These are phyloP conservation scores for Cystobasidium ongulense DNA, from an alignment of 768 basidiomycete species.

Conservation along the genomic window DNA sequence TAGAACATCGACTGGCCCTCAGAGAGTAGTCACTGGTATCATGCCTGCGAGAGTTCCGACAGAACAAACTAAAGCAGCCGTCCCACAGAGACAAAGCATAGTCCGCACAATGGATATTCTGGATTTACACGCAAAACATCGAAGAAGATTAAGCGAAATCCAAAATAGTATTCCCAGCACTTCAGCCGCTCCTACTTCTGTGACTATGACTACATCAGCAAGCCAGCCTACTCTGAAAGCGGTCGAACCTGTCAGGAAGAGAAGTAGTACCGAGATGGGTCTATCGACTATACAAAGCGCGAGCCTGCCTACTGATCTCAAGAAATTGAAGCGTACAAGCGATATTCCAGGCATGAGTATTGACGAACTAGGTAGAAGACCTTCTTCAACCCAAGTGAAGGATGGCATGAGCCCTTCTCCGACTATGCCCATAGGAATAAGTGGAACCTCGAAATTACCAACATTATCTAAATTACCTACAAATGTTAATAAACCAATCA, in stretches of 20 bases:
- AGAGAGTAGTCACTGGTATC: slow-evolving; percentile 11
- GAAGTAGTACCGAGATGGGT: slow-evolving; percentile 4
- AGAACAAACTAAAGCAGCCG: neutral
- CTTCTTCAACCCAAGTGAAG: neutral
- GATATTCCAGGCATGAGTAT: neutral
- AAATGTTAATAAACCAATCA: neutral
- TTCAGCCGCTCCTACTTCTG: neutral
- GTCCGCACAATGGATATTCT: slow-evolving; percentile 21
- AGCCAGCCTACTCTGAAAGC: neutral
- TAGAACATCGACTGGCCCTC: neutral
- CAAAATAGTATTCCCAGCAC: neutral
- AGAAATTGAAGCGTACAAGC: neutral
- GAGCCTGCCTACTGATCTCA: neutral
- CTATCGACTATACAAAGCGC: neutral
- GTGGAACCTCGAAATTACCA: neutral
- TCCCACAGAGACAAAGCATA: neutral
- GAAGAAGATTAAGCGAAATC: slow-evolving; percentile 18
- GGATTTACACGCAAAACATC: slow-evolving; percentile 13
- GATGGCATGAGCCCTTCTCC: neutral
- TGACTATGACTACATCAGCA: neutral
- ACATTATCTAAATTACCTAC: neutral
- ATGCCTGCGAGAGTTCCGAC: neutral
- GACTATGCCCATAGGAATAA: neutral
- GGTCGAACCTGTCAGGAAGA: neutral
- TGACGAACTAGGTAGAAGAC: neutral